Conservation (phyloP, 2,329 filamentous ascomycete species). For the Botrytis squamosa region DNA sequence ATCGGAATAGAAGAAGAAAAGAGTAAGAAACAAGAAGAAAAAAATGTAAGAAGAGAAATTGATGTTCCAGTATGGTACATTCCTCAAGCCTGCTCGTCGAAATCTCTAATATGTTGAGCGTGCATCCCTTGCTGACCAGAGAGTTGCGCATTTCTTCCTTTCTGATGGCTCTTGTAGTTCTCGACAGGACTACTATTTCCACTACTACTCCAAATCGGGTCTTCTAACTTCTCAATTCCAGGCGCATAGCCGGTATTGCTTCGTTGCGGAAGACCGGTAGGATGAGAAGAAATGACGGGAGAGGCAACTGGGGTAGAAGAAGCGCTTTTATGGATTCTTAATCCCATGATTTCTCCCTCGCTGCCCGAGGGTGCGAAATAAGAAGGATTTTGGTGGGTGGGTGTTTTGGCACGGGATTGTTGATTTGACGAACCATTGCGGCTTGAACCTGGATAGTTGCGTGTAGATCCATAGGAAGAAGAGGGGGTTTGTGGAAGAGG, state of each 20-base stretch:
- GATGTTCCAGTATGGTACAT: too few species aligned
- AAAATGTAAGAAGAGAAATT: neutral
- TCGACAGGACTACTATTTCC: neutral
- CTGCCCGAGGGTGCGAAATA: neutral
- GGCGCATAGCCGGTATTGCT: slow-evolving; percentile 10
- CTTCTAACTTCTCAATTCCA: slow-evolving; percentile 12
- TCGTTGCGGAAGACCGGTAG: neutral
- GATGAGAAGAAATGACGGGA: neutral
- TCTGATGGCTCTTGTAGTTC: neutral
- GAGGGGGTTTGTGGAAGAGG: slow-evolving; percentile 12
- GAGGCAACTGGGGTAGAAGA: neutral
- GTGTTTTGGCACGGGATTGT: neutral
- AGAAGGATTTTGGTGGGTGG: neutral
- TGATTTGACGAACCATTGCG: neutral
- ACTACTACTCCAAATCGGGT: neutral
- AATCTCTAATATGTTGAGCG: slow-evolving; percentile 15
- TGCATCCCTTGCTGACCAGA: neutral
- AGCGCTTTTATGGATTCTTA: slow-evolving; percentile 9
- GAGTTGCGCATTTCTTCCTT: neutral
- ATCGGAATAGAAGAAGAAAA: neutral
- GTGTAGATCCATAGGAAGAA: neutral
- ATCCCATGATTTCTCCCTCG: neutral
- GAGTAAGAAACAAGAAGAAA: neutral
- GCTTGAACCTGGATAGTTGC: neutral
- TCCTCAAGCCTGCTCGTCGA: slow-evolving; percentile 2